A percentile compares a stretch with the other conserved stretches of the same genome.
These are phyloP conservation scores for Elymus sibiricus DNA, from an alignment of 176 grass and related monocot species.

Conservation along the genomic window DNA sequence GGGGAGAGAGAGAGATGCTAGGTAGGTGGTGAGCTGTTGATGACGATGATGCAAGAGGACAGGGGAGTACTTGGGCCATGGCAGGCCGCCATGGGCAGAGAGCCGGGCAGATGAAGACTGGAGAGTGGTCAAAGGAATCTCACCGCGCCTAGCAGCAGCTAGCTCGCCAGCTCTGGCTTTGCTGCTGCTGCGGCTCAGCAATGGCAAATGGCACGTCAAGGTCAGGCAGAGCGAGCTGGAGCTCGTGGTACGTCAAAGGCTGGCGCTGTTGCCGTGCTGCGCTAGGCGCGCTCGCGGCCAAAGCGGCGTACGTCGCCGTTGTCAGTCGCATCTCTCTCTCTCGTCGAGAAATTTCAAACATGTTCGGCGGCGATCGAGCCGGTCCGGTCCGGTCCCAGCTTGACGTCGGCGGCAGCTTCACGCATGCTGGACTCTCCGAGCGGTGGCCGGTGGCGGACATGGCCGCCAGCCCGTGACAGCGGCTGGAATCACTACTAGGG, in stretches of 20 bases:
- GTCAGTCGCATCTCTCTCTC: not conserved
- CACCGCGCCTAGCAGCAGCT: not conserved
- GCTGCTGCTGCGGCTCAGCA: constrained; percentile 9
- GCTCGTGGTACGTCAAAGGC: not conserved
- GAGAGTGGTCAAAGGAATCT: constrained; percentile 37
- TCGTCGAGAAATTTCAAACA: not conserved
- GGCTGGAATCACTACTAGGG: not conserved
- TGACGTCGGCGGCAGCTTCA: not conserved
- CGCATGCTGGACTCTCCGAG: not conserved
- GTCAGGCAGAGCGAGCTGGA: not conserved
- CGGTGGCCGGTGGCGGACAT: not conserved
- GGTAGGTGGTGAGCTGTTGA: not conserved
- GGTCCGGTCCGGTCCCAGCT: not conserved
- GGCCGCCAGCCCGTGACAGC: not conserved
- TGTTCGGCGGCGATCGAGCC: not conserved
- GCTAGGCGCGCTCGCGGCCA: not conserved
- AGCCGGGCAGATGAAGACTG: constrained; percentile 16
- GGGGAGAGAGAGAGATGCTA: not conserved
- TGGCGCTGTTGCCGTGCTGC: not conserved
- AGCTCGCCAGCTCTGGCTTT: not conserved
- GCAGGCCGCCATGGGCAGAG: not conserved
- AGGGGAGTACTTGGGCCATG: constrained; percentile 7
- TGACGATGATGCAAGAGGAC: constrained; percentile 10
- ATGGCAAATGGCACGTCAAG: constrained; percentile 31
- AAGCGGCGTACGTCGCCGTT: not conserved